Conservation (phyloP, 768 basidiomycete species). For the Tylopilus cervinicoccineus region DNA sequence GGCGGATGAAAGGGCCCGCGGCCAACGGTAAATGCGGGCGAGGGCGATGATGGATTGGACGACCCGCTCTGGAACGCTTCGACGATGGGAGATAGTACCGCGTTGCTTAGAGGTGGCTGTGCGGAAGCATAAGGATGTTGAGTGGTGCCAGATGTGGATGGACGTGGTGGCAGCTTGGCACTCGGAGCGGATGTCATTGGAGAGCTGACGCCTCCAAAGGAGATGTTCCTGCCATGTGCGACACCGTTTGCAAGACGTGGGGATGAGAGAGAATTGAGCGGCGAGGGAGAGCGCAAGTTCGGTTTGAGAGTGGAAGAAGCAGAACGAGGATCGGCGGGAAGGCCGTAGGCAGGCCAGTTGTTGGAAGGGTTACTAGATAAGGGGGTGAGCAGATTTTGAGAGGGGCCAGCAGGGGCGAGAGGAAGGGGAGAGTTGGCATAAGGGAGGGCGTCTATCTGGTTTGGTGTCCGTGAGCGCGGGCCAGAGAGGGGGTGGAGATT, state of each 20-base stretch:
- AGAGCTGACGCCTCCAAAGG: conserved; percentile 42
- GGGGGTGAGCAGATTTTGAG: conserved; percentile 43
- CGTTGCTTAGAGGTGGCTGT: conserved; percentile 37
- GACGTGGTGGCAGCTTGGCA: conserved; percentile 42
- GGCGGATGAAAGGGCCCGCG: conserved; percentile 55
- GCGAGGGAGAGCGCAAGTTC: conserved; percentile 37
- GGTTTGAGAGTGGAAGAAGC: conserved; percentile 41
- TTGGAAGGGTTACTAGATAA: conserved; percentile 25
- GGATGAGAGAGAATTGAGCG: conserved; percentile 21
- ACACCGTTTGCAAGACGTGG: conserved; percentile 41
- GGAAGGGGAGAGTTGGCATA: conserved; percentile 44
- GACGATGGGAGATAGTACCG: conserved; percentile 68
- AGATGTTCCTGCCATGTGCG: conserved; percentile 52
- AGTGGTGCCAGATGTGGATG: conserved; percentile 40
- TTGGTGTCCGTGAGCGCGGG: conserved; percentile 46
- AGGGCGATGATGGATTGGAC: conserved; percentile 47
- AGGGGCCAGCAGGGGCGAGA: conserved; percentile 29
- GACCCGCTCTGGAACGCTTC: conserved; percentile 47
- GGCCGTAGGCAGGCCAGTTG: conserved; percentile 46
- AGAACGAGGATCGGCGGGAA: conserved; percentile 61
- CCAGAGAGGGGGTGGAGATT: conserved; percentile 36
- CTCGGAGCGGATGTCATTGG: conserved; percentile 33
- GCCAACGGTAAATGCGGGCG: conserved; percentile 54
- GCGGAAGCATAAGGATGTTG: conserved; percentile 60
- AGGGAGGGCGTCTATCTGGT: conserved; percentile 48